These are phyloP conservation scores for Pyrenophora teres DNA, from an alignment of 2,329 filamentous ascomycete genomes.

Conservation along the genomic window DNA sequence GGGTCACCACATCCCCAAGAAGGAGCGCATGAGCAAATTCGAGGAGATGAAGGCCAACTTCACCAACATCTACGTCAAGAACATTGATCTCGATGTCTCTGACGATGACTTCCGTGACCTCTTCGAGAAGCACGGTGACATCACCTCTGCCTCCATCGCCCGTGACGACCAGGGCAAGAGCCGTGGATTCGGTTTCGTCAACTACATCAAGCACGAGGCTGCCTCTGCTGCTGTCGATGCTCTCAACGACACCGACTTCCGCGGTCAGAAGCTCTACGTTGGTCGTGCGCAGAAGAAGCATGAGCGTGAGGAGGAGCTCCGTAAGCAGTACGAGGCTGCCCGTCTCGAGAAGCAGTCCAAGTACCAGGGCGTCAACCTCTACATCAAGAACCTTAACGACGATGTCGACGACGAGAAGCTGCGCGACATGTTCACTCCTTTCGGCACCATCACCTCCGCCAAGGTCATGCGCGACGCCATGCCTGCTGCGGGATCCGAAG, in stretches of 20 bases:
- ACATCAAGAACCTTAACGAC: slow-evolving; percentile 98
- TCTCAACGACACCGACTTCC: slow-evolving; percentile 89
- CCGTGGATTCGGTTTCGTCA: slow-evolving; percentile 94
- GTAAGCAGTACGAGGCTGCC: slow-evolving; percentile 97
- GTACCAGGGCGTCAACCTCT: slow-evolving; percentile 99
- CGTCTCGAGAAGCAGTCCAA: slow-evolving; percentile 98
- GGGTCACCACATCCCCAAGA: slow-evolving; percentile 99
- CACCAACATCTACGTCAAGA: slow-evolving; percentile 99
- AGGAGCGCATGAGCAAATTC: slow-evolving; percentile 99
- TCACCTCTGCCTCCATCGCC: slow-evolving; percentile 93
- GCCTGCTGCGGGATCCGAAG: slow-evolving; percentile 55
- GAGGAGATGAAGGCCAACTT: slow-evolving; percentile 99
- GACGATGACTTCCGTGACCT: slow-evolving; percentile 94
- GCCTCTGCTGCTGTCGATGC: slow-evolving; percentile 86
- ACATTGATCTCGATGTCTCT: slow-evolving; percentile 80
- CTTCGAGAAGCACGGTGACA: slow-evolving; percentile 89
- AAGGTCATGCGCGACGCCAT: slow-evolving; percentile 96
- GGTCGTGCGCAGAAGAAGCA: slow-evolving; percentile 99
- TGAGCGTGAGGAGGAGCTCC: slow-evolving; percentile 98
- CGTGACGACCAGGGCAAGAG: slow-evolving; percentile 89
- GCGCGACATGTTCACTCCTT: slow-evolving; percentile 87
- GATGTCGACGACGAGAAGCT: slow-evolving; percentile 98
- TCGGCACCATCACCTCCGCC: slow-evolving; percentile 94
- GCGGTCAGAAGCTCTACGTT: slow-evolving; percentile 94
- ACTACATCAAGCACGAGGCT: slow-evolving; percentile 89